Evolutionary conservation across 2,329 filamentous ascomycete species (phyloP), one percentile per base, ranked within the genome.

Genomic region (Tolypocladium tropicale): DNA sequence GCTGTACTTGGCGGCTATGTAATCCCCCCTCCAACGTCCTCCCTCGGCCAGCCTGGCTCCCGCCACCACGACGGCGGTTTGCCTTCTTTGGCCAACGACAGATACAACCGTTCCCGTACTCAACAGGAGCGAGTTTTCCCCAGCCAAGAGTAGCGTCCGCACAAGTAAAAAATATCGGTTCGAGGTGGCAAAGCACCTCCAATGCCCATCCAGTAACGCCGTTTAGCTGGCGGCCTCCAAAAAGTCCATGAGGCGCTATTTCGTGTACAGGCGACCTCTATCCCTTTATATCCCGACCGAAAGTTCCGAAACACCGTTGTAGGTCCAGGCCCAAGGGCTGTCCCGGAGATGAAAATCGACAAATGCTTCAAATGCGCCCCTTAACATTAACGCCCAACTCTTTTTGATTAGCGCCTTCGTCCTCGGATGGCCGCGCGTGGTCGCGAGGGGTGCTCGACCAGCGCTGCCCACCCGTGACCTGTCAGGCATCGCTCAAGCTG

Each of bases 191-290:
- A 30, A 48, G 16, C 3, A 14, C 43, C 43, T 30, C 43, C 25
- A 30, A 30, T n/a, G 43, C 6, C 28, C 43, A 25, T n/a, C 43
- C 43, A 10, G 30, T 18, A 48, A 48, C 43, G 25, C 43, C 43
- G 16, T 48, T 48, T 18, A 9, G 18, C 25, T 48, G 43, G 43
- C n/a, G 43, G 7, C 7, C 25, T 14, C 43, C 25, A 39, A 50
- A 39, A 30, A 25, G 25, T 12, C 53, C 32, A 30, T 62, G 39
- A 55, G 53, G 53, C 41, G 56, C 56, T 25, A 25, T 51, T 55
- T 37, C 56, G 41, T 53, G 53, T 57, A 55, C 25, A 43, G 33
- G 41, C 53, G 39, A 43, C 50, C 41, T 55, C 33, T 53, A 36
- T 30, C 33, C 33, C 50, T 53, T 28, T 28, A 9, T 30, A 48